Conservation (phyloP, 140 eudicot species). For the Cichorium intybus region DNA sequence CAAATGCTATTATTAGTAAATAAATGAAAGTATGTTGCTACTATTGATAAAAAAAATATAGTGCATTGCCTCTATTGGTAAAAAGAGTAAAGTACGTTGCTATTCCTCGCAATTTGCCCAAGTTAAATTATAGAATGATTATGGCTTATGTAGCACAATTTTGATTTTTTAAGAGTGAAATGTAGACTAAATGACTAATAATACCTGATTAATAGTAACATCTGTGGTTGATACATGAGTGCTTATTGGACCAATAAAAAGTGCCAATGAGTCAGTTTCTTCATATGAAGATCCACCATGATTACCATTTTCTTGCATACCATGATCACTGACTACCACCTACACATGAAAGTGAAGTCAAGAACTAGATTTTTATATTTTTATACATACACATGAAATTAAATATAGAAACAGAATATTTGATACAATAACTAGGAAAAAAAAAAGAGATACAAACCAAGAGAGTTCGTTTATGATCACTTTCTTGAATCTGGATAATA, state of each 20-base stretch:
- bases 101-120: no score
- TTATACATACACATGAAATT: not conserved
- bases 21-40: no score
- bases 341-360: constrained; percentile 26
- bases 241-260: constrained; percentile 55
- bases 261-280: constrained; percentile 87
- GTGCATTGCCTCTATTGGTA: no score
- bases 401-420: not conserved
- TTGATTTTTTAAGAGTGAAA: no score
- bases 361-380: not conserved
- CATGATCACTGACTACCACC: constrained; percentile 95
- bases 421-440: not conserved
- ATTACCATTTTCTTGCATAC: constrained; percentile 89
- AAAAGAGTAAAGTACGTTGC: no score
- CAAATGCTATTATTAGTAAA: no score
- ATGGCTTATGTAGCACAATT: not conserved
- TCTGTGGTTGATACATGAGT: constrained; percentile 31
- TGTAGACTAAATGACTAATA: not conserved
- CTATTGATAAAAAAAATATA: no score
- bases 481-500: constrained; percentile 34
- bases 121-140: no score
- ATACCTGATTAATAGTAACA: constrained; percentile 66
- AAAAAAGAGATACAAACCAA: constrained; percentile 62
- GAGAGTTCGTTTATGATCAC: constrained; percentile 55
- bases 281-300: constrained; percentile 95